These are phyloP conservation scores for Trichosporon ovoides DNA, from an alignment of 1,284 basidiomycete species.

Conservation along the genomic window DNA sequence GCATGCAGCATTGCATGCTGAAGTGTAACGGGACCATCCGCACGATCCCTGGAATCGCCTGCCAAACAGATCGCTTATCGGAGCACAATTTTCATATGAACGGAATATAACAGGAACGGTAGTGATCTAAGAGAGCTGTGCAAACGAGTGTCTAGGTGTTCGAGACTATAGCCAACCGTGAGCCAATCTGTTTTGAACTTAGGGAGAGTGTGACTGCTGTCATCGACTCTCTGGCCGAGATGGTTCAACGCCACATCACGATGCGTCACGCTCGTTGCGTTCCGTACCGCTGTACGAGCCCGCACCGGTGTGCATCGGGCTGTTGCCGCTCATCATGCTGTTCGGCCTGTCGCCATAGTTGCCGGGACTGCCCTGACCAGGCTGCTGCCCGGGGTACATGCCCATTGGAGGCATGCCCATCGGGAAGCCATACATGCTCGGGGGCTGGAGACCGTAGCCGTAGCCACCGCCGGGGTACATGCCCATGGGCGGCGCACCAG, in stretches of 20 bases:
- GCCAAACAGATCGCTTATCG: too few relatives aligned
- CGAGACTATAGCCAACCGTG: too few relatives aligned
- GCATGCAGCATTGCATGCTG: too few relatives aligned
- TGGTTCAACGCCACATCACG: neutral
- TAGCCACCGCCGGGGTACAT: constrained; percentile 1
- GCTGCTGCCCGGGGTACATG: neutral
- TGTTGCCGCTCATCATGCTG: neutral
- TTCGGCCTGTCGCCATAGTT: neutral
- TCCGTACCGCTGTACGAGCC: constrained; percentile 9
- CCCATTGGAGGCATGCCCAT: constrained; percentile 4
- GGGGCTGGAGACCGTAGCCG: constrained; percentile 13
- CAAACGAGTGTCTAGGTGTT: too few relatives aligned
- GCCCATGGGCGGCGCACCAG: neutral
- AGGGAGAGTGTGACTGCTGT: too few relatives aligned
- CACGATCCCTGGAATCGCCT: too few relatives aligned
- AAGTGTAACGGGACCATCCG: too few relatives aligned
- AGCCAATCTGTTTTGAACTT: too few relatives aligned
- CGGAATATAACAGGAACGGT: too few relatives aligned
- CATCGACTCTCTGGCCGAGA: neutral
- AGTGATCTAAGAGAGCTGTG: too few relatives aligned
- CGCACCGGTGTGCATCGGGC: neutral
- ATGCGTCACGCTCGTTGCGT: constrained; percentile 15
- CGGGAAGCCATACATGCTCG: constrained; percentile 22
- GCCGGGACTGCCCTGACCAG: neutral
- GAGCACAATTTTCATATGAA: too few relatives aligned